Base-by-base conservation (phyloP, 2,329 filamentous ascomycete species). In the Talaromyces marneffei region DNA sequence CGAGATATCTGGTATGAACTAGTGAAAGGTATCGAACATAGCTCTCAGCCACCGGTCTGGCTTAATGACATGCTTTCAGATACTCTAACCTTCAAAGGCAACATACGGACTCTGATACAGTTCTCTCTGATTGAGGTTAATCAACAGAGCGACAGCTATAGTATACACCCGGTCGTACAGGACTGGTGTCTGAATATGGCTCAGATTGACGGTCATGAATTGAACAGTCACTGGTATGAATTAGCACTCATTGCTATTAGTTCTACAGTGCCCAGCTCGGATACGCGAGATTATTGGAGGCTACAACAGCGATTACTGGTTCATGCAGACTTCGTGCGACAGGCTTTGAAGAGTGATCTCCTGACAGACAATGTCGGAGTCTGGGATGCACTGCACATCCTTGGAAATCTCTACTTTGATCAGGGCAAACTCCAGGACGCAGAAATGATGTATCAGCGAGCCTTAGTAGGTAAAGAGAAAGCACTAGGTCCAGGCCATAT, bases 1-100 rank as follows among this genome's bases (percentile, higher is more conserved):
- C 67, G 74, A 18, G 77, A 79, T 63, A 63, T 82, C 3, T 82
- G 74, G 79, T 79, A 71, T 64, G 72, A 79, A 60, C 69, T 81
- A 18, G 63, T 80, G 4, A 54, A 63, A 42, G 46, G 29, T 25
- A 35, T 59, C 16, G 29, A 10, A 18, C 0, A 67, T 52, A 62
- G 60, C 48, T 63, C 56, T 4, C 18, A 63, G 48, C 5, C 53
- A 4, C 69, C 66, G 1, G n/a, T n/a, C n/a, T 39, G 37, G 37
- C 7, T 39, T 39, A 14, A 39, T 39, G n/a, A 39, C 37, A 14
- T n/a, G 20, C 3, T 71, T 66, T 63, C 59, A 62, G 65, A 59
- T 54, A 59, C 60, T 56, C 57, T 71, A 1, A 61, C 44, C 3
- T 71, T 71, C 33, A 66, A 64, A 59, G 18, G 14, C 2, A 46